phyloP scores from a whole-genome alignment of 106 monocot genomes.

The Vanilla planifolia region DNA sequence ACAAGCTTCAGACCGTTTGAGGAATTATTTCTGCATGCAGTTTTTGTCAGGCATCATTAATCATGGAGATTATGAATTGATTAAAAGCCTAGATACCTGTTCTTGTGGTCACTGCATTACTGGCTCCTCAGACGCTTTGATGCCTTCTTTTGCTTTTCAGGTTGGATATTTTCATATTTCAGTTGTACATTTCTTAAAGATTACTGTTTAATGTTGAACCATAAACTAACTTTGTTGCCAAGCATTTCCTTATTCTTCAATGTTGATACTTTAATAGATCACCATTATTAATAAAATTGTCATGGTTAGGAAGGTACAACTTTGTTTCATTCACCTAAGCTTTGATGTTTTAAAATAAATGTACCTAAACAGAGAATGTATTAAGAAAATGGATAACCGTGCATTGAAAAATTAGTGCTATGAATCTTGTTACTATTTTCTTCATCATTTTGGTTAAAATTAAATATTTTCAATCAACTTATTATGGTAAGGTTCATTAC shows the following conservation, averaged over 20 bases:
- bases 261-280: too few relatives aligned
- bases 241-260: background rate
- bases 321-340: too few relatives aligned
- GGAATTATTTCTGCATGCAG: slow-evolving; percentile 19
- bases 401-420: too few relatives aligned
- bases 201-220: too few relatives aligned
- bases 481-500: too few relatives aligned
- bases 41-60: slow-evolving; percentile 23
- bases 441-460: background rate
- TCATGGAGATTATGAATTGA: slow-evolving; percentile 9
- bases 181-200: too few relatives aligned
- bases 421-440: background rate
- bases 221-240: background rate
- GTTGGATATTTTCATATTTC: slow-evolving; percentile 17
- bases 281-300: too few relatives aligned
- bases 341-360: background rate
- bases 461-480: too few relatives aligned
- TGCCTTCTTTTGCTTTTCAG: slow-evolving; percentile 47
- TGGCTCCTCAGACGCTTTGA: slow-evolving; percentile 5
- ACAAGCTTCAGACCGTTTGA: slow-evolving; percentile 23
- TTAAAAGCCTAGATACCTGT: slow-evolving; percentile 6
- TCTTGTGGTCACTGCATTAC: background rate
- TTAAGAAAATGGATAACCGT: too few relatives aligned
- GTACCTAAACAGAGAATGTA: background rate
- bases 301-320: too few relatives aligned